phyloP scores from a whole-genome alignment of 306 rosid species.

The Astragalus membranaceus region DNA sequence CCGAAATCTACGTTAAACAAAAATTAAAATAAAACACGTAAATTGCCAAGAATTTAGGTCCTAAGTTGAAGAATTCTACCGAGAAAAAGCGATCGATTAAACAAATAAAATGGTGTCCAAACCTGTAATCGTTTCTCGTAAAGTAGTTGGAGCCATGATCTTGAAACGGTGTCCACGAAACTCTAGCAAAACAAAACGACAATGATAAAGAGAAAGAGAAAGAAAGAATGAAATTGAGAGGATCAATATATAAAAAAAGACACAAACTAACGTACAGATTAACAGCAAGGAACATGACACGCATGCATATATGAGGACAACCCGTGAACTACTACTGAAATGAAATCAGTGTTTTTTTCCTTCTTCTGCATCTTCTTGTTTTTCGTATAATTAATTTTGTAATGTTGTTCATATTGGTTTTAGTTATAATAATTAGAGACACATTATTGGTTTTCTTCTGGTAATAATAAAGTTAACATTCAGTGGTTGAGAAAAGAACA shows the following conservation, averaged over 20 bases:
- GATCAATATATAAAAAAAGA: background rate
- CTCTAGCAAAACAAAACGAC: background rate
- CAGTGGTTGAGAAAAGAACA: conserved; percentile 8
- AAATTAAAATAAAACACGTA: background rate
- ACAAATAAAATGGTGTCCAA: background rate
- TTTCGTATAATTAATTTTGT: background rate
- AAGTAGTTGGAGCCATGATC: conserved; percentile 6
- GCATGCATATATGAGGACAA: background rate
- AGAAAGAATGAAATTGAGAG: background rate
- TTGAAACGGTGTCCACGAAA: conserved; percentile 17
- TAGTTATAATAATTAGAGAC: too few species aligned
- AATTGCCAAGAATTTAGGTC: conserved; percentile 5
- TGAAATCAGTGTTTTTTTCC: background rate
- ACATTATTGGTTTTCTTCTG: background rate
- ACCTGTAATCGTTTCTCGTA: background rate
- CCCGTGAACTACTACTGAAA: background rate
- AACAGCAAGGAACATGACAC: background rate
- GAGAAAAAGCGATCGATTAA: background rate
- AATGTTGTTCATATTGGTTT: background rate
- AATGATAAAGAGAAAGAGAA: background rate
- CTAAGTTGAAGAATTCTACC: conserved; percentile 4
- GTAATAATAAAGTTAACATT: background rate
- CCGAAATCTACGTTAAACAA: background rate
- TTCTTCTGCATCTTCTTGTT: background rate
- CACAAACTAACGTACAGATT: background rate